Percentiles rank a stretch among this genome's conserved stretches.
Evolutionary conservation across 179 eudicot genomes (phyloP).

Genomic region (Silene noctiflora): DNA sequence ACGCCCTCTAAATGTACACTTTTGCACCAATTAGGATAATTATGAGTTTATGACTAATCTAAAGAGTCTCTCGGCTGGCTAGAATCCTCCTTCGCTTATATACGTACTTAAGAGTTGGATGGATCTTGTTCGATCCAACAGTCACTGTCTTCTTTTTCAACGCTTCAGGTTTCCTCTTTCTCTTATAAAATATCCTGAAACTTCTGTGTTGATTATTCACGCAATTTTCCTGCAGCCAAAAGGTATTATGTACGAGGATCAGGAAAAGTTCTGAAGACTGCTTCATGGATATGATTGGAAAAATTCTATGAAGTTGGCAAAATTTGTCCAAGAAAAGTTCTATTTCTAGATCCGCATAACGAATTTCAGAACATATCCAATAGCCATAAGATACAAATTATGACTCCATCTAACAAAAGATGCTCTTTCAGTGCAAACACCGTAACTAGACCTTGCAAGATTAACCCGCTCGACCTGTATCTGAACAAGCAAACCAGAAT

Average conservation of each 20-base stretch:
- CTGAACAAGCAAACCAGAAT: no score
- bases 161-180: constrained; percentile 22
- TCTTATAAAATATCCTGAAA: constrained; percentile 30
- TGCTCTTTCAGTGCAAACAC: no score
- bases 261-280: neutral
- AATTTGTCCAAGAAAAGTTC: neutral
- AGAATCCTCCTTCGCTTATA: constrained; percentile 44
- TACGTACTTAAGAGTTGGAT: constrained; percentile 32
- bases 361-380: neutral
- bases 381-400: no score
- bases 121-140: constrained; percentile 20
- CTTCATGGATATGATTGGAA: neutral
- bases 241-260: neutral
- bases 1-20: constrained; percentile 17
- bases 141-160: constrained; percentile 13
- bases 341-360: neutral
- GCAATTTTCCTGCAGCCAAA: constrained; percentile 24
- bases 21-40: neutral
- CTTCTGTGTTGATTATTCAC: constrained; percentile 10
- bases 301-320: neutral
- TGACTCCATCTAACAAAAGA: no score
- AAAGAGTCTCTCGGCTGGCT: constrained; percentile 35
- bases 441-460: no score
- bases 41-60: constrained; percentile 16
- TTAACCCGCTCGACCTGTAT: no score